These are phyloP conservation scores for Aspergillus biplanus DNA, from an alignment of 495 filamentous ascomycete species.

Conservation along the genomic window DNA sequence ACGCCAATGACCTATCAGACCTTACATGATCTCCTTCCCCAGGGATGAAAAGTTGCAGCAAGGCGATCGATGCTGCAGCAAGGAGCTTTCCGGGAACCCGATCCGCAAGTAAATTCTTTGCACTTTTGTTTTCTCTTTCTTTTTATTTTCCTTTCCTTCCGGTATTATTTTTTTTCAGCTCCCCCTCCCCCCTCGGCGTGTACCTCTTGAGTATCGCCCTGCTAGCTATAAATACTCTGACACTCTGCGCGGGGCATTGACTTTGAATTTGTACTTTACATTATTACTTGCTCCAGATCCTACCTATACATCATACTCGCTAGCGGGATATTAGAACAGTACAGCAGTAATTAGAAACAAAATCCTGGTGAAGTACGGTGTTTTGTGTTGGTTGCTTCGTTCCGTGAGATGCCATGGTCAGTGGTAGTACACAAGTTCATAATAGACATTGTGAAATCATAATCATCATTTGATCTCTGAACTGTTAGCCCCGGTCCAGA, in stretches of 20 bases:
- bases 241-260: too few relatives aligned
- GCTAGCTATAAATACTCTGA: neutral
- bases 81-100: slow-evolving; percentile 33
- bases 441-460: neutral
- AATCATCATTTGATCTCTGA: neutral
- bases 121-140: slow-evolving; percentile 5
- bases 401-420: neutral
- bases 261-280: too few relatives aligned
- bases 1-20: slow-evolving; percentile 47
- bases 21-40: slow-evolving; percentile 50
- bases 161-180: neutral
- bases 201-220: neutral
- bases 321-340: too few relatives aligned
- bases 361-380: too few relatives aligned
- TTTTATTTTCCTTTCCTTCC: neutral
- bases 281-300: too few relatives aligned
- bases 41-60: slow-evolving; percentile 47
- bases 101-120: slow-evolving; percentile 21
- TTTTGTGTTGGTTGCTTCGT: too few relatives aligned
- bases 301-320: too few relatives aligned
- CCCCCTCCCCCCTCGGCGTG: neutral
- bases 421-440: neutral
- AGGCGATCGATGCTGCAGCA: slow-evolving; percentile 46
- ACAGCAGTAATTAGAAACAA: too few relatives aligned
- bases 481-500: too few relatives aligned